Evolutionary conservation across 371 early-diverging fungal genomes (phyloP).

Genomic region (Actinomucor elegans): DNA sequence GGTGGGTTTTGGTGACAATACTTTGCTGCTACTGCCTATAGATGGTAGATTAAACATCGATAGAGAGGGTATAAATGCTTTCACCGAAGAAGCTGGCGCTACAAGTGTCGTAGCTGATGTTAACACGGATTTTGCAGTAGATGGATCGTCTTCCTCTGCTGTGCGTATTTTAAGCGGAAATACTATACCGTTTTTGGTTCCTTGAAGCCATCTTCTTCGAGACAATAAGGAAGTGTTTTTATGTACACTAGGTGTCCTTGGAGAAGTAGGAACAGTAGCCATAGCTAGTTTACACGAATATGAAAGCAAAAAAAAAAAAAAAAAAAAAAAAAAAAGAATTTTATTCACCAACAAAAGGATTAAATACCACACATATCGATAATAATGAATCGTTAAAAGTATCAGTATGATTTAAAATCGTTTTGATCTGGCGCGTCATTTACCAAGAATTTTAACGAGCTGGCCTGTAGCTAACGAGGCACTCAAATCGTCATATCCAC

Average conservation of each 20-base stretch:
- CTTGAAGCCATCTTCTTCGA: constrained; percentile 10
- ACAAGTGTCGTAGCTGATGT: constrained; percentile 7
- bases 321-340: neutral
- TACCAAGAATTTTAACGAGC: neutral
- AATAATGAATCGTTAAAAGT: constrained; percentile 4
- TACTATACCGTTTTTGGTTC: neutral
- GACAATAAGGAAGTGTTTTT: constrained; percentile 6
- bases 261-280: no score
- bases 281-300: no score
- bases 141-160: no score
- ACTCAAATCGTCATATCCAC: constrained; percentile 46
- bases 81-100: constrained; percentile 22
- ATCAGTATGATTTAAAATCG: constrained; percentile 11
- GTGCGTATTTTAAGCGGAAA: constrained; percentile 38
- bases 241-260: neutral
- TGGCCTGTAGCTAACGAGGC: neutral
- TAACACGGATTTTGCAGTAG: no score
- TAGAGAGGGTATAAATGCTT: constrained; percentile 34
- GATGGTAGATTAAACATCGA: constrained; percentile 33
- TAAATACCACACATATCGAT: neutral
- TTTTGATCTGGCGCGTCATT: neutral
- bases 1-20: neutral
- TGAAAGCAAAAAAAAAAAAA: neutral
- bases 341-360: neutral
- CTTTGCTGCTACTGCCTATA: neutral